Evolutionary conservation across 805 yeast species (phyloP).

Genomic region (Candida golubevii): DNA sequence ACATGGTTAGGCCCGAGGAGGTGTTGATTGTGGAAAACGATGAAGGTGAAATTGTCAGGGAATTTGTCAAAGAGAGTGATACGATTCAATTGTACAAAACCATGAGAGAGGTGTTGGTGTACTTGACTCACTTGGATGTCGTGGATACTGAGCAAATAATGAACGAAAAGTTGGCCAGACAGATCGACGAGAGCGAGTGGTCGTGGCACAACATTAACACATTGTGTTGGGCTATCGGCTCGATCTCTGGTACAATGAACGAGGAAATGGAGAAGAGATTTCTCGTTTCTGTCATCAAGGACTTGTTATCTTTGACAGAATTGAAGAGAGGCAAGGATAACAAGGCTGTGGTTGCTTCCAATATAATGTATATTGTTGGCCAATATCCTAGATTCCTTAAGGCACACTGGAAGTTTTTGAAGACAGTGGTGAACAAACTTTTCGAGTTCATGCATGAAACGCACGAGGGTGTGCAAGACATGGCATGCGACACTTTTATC

Average conservation of each 20-base stretch:
- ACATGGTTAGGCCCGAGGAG: constrained; percentile 98
- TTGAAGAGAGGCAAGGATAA: constrained; percentile 96
- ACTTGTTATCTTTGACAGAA: constrained; percentile 85
- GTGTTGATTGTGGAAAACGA: constrained; percentile 95
- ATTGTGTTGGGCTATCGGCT: constrained; percentile 99
- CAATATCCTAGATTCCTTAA: constrained; percentile 96
- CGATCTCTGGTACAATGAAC: constrained; percentile 97
- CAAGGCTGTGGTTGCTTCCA: constrained; percentile 99
- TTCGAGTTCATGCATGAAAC: constrained; percentile 99
- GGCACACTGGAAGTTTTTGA: constrained; percentile 97
- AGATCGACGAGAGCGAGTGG: constrained; percentile 97
- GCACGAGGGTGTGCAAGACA: constrained; percentile 99
- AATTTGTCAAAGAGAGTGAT: constrained; percentile 93
- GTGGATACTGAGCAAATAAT: constrained; percentile 90
- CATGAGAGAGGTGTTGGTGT: constrained; percentile 93
- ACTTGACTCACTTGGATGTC: constrained; percentile 92
- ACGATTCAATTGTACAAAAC: constrained; percentile 93
- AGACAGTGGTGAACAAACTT: constrained; percentile 90
- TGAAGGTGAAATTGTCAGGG: constrained; percentile 98
- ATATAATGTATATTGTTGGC: constrained; percentile 98
- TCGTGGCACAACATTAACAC: constrained; percentile 98
- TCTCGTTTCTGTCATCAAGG: constrained; percentile 89
- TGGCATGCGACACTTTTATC: constrained; percentile 99
- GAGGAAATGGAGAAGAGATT: constrained; percentile 96
- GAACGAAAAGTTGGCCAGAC: constrained; percentile 87